Evolutionary conservation across 1,284 basidiomycete genomes (phyloP).

Genomic region (Coniferiporia weirii): DNA sequence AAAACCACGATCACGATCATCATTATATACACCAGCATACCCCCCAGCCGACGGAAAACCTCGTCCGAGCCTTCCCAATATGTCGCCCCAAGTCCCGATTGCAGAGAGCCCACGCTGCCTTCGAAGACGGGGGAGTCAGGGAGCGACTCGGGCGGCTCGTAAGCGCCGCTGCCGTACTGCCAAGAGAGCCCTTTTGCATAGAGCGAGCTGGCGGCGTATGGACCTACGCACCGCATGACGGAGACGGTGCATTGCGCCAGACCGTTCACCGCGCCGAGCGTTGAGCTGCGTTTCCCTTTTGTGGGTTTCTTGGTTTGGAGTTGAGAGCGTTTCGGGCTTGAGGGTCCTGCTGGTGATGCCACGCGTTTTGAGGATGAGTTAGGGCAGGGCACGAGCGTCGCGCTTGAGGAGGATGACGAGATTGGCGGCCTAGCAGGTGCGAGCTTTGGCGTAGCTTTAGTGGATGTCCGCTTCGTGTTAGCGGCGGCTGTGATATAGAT

Average conservation of each 20-base stretch:
- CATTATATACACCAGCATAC: conserved; percentile 8
- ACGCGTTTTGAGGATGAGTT: not conserved
- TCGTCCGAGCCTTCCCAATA: not conserved
- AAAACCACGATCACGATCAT: conserved; percentile 21
- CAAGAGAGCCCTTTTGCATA: conserved; percentile 22
- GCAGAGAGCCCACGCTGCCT: not conserved
- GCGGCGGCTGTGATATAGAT: conserved; percentile 32
- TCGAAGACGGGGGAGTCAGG: not conserved
- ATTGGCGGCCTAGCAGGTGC: not conserved
- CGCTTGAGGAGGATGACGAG: conserved; percentile 6
- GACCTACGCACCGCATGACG: conserved; percentile 48
- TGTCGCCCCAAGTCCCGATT: too few relatives aligned
- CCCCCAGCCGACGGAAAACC: not conserved
- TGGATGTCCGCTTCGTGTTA: not conserved
- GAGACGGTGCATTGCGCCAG: conserved; percentile 51
- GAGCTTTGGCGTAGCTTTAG: not conserved
- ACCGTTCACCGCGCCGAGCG: conserved; percentile 31
- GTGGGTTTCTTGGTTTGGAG: conserved; percentile 23
- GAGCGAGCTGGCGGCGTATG: conserved; percentile 37
- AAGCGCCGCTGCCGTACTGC: conserved; percentile 1
- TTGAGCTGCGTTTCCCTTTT: conserved; percentile 10
- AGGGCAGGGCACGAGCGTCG: conserved; percentile 6
- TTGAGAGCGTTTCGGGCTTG: conserved; percentile 20
- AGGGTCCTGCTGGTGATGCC: conserved; percentile 27
- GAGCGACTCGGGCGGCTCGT: not conserved